Conservation (phyloP, 2,329 filamentous ascomycete genomes). For the Dothideomycetidae sp. region DNA sequence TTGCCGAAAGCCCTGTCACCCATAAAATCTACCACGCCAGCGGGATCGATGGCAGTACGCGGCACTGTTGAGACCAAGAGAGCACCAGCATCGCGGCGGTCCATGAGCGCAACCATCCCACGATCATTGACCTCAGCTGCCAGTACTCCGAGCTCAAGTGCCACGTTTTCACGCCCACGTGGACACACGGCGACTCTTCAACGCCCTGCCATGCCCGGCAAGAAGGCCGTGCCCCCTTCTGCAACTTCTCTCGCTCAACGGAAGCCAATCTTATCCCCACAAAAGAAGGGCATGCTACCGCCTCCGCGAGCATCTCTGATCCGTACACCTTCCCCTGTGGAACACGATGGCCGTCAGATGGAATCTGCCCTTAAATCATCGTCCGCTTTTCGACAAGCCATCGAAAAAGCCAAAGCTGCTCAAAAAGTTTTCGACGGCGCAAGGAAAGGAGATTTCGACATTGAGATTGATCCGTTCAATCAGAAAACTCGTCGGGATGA, state of each 20-base stretch:
- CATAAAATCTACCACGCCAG: conserved; percentile 14
- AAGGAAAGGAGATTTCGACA: conserved; percentile 42
- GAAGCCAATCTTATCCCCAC: too few species aligned
- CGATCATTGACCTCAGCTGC: conserved; percentile 5
- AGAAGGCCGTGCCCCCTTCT: too few species aligned
- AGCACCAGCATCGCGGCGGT: neutral
- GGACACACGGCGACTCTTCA: too few species aligned
- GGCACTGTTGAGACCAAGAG: neutral
- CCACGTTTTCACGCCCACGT: too few species aligned
- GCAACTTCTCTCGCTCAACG: too few species aligned
- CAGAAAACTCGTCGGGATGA: conserved; percentile 42
- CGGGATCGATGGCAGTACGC: neutral
- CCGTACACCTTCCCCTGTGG: neutral
- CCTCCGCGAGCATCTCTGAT: neutral
- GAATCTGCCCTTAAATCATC: conserved; percentile 48
- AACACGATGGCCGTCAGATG: conserved; percentile 8
- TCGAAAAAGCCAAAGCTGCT: conserved; percentile 81
- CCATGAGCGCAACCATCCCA: conserved; percentile 7
- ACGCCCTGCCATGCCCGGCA: too few species aligned
- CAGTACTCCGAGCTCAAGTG: conserved; percentile 15
- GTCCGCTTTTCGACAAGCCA: conserved; percentile 69
- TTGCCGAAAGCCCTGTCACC: conserved; percentile 20
- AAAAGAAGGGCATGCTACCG: too few species aligned
- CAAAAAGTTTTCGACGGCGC: conserved; percentile 15
- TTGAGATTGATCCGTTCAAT: conserved; percentile 56